Conservation (phyloP, 441 rosid genomes). For the Biscutella laevigata region DNA sequence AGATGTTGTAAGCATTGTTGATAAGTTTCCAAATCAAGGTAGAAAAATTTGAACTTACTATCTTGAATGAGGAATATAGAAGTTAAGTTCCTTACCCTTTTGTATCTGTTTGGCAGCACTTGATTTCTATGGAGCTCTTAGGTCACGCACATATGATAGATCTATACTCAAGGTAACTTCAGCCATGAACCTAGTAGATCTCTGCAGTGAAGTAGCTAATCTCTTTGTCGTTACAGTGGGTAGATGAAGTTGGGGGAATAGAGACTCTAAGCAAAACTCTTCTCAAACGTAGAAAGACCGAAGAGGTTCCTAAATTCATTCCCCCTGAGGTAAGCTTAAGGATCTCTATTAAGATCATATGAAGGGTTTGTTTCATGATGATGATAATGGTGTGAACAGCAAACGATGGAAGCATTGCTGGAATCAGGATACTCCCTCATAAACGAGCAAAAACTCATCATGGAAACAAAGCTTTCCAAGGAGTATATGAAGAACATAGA, state of each 20-base stretch:
- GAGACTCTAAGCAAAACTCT: constrained; percentile 63
- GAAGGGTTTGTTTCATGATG: constrained; percentile 5
- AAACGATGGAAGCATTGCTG: constrained; percentile 80
- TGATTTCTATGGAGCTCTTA: constrained; percentile 90
- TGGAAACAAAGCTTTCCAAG: constrained; percentile 77
- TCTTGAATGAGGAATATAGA: neutral
- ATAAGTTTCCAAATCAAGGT: constrained; percentile 90
- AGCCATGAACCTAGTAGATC: neutral
- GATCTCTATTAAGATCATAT: neutral
- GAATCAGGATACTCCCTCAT: constrained; percentile 81
- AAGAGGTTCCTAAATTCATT: constrained; percentile 57
- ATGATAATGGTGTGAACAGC: constrained; percentile 40
- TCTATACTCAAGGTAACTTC: constrained; percentile 63
- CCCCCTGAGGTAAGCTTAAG: constrained; percentile 60
- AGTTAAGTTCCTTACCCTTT: neutral
- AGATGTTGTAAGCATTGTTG: constrained; percentile 59
- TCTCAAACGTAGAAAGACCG: constrained; percentile 44
- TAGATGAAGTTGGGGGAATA: constrained; percentile 76
- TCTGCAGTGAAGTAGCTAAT: constrained; percentile 7
- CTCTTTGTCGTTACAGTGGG: constrained; percentile 49
- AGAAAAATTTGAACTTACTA: neutral
- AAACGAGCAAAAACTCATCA: constrained; percentile 68
- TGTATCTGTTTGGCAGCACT: constrained; percentile 46
- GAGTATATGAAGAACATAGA: constrained; percentile 92
- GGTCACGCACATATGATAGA: constrained; percentile 85